Evolutionary conservation across 2,329 filamentous ascomycete species (phyloP), one percentile per base, ranked within the genome.

Genomic region (Fonsecaea erecta): DNA sequence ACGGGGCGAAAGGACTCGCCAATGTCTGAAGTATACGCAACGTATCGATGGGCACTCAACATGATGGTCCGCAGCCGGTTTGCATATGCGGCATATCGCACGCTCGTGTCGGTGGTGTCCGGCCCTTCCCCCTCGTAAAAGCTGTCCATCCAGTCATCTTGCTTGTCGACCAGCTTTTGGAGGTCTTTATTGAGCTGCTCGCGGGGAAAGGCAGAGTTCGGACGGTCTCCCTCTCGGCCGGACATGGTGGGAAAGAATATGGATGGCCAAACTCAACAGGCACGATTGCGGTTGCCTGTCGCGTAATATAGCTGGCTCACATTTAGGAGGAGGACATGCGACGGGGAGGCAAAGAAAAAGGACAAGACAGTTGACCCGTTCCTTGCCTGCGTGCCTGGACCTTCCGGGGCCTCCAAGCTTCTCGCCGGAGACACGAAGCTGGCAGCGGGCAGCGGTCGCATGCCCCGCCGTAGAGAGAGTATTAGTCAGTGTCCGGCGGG

Each of bases 1-100:
- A 99, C 85, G 0, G 95, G 95, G 1, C 95, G 88, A 79, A 99
- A 99, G 0, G 91, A 96, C 78, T 99, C 95, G 76, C 95, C 95
- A 69, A 99, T 94, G 74, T 98, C 94, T 21, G 90, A 93, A 0
- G 95, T 98, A 77, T 99, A 99, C 63, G 95, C 95, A 55, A 99
- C 93, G 75, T 99, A 99, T 74, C 95, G 89, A 74, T 98, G 95
- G 3, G 93, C 93, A 16, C 91, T 92, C 71, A 93, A 82, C 74
- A 99, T 87, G 71, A 98, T 91, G 7, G 93, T 97, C 67, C 92
- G 88, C 68, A 95, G 81, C 55, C 95, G 89, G 66, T 89, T 88
- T 54, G 92, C 92, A 79, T 99, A 99, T 71, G 91, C 95, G 63
- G 93, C 94, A 80, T 98, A 99, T 74, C 95, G 90, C 74, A 96